These are phyloP conservation scores for Leonotis leonurus DNA, from an alignment of 257 asterid genomes.

Conservation along the genomic window DNA sequence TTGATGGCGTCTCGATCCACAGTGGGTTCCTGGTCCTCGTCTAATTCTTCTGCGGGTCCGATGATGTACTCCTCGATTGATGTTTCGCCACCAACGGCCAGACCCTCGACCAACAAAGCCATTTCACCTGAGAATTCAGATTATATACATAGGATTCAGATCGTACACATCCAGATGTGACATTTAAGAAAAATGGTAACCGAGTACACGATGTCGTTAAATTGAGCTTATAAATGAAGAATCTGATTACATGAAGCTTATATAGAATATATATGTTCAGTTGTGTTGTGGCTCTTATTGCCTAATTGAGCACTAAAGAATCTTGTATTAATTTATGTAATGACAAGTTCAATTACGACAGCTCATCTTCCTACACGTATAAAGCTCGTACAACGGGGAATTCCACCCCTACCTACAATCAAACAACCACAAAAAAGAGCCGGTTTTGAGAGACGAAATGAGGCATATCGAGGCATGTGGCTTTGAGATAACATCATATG, in stretches of 20 bases:
- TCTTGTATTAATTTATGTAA: neutral
- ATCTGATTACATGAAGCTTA: neutral
- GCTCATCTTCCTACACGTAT: neutral
- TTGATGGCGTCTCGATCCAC: slow-evolving; percentile 38
- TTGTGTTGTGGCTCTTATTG: neutral
- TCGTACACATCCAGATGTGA: neutral
- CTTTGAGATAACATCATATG: too few relatives aligned
- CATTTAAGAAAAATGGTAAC: too few relatives aligned
- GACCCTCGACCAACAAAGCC: slow-evolving; percentile 75
- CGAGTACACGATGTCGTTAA: neutral
- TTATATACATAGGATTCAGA: neutral
- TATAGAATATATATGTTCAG: neutral
- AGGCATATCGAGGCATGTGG: too few relatives aligned
- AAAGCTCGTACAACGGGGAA: neutral
- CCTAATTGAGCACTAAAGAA: neutral
- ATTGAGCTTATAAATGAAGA: neutral
- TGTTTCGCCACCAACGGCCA: slow-evolving; percentile 56
- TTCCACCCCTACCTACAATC: neutral
- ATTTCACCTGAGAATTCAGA: slow-evolving; percentile 69
- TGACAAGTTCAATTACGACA: neutral
- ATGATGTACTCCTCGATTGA: slow-evolving; percentile 68
- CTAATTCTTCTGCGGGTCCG: slow-evolving; percentile 47
- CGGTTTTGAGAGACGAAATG: too few relatives aligned
- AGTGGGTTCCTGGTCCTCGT: slow-evolving; percentile 36
- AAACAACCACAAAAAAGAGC: neutral